These are phyloP conservation scores for Echites panduratus DNA, from an alignment of 257 asterid species.

Conservation along the genomic window DNA sequence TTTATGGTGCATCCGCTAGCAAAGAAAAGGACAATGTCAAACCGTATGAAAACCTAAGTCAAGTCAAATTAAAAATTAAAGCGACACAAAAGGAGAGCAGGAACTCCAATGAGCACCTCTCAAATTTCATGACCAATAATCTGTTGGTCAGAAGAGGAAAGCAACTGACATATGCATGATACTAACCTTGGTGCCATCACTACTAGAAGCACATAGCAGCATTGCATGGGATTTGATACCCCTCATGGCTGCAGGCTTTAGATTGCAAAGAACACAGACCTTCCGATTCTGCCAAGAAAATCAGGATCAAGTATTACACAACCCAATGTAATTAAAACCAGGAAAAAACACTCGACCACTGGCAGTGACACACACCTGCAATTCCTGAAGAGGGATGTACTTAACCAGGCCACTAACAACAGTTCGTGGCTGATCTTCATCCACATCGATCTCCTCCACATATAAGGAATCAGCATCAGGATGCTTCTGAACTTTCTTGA, in stretches of 20 bases:
- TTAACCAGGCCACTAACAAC: slow-evolving; percentile 99
- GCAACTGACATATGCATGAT: background rate
- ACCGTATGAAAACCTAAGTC: background rate
- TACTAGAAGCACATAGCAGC: slow-evolving; percentile 92
- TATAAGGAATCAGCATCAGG: no score
- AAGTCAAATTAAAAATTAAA: background rate
- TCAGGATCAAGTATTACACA: no score
- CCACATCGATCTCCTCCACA: no score
- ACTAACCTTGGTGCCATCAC: slow-evolving; percentile 68
- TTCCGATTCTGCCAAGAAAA: no score
- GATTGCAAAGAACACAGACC: no score
- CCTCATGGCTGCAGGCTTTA: no score
- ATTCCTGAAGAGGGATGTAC: no score
- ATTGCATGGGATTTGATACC: no score
- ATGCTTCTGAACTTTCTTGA: no score
- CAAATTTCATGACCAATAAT: background rate
- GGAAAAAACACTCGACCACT: background rate
- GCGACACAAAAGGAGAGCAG: background rate
- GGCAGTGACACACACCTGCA: slow-evolving; percentile 59
- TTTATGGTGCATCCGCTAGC: background rate
- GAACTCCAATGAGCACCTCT: background rate
- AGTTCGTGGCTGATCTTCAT: slow-evolving; percentile 81
- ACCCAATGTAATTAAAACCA: background rate
- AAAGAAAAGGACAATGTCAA: background rate
- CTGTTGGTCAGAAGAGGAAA: background rate